Evolutionary conservation across 495 filamentous ascomycete genomes (phyloP).

Genomic region (Clohesyomyces aquaticus): DNA sequence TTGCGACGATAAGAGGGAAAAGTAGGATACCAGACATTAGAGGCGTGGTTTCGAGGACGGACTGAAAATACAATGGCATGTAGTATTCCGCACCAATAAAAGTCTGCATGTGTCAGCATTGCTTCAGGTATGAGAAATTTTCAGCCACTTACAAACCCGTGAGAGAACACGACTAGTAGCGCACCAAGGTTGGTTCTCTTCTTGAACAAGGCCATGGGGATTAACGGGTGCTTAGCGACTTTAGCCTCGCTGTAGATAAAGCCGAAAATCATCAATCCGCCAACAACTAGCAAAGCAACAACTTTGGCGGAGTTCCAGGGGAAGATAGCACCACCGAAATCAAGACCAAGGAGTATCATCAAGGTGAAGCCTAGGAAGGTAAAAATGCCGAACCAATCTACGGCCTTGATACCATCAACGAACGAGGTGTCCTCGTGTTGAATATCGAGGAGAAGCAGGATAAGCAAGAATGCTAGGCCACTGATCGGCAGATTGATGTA

Average conservation of each 20-base stretch:
- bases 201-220: conserved; percentile 45
- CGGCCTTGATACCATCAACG: conserved; percentile 52
- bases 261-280: conserved; percentile 39
- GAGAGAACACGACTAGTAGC: conserved; percentile 48
- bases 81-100: conserved; percentile 62
- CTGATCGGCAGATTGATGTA: conserved; percentile 74
- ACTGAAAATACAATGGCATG: conserved; percentile 63
- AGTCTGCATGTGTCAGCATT: too few species aligned
- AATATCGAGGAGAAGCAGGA: conserved; percentile 63
- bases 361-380: conserved; percentile 45
- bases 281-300: conserved; percentile 49
- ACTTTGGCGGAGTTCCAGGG: conserved; percentile 47
- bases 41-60: conserved; percentile 55
- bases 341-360: conserved; percentile 44
- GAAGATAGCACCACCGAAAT: conserved; percentile 48
- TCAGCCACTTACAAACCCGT: conserved; percentile 54
- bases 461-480: conserved; percentile 57
- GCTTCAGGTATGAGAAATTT: too few species aligned
- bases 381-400: conserved; percentile 56
- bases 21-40: conserved; percentile 58
- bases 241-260: conserved; percentile 47
- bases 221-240: conserved; percentile 46
- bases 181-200: conserved; percentile 46
- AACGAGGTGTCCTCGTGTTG: conserved; percentile 62
- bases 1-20: conserved; percentile 57